Conservation (phyloP, 1,284 basidiomycete species). For the Cutaneotrichosporon sp. region DNA sequence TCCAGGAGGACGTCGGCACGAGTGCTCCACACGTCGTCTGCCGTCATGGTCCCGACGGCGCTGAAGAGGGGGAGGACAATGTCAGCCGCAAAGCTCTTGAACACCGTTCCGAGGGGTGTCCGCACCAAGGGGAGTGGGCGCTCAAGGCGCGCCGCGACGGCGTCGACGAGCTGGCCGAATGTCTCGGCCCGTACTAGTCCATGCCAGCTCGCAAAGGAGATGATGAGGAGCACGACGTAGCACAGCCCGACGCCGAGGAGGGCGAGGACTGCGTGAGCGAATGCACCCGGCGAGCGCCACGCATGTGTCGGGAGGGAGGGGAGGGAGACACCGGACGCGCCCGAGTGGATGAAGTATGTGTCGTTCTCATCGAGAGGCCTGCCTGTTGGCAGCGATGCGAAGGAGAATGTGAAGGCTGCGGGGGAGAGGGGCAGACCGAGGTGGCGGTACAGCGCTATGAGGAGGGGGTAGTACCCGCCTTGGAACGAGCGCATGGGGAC, state of each 20-base stretch:
- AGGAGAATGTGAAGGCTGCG: conserved; percentile 67
- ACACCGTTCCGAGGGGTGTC: conserved; percentile 46
- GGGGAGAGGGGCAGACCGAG: conserved; percentile 54
- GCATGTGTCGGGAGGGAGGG: conserved; percentile 40
- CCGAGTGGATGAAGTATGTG: conserved; percentile 65
- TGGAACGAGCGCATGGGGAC: conserved; percentile 78
- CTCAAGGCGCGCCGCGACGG: conserved; percentile 23
- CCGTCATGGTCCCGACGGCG: conserved; percentile 64
- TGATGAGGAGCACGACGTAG: conserved; percentile 60
- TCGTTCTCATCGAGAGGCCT: conserved; percentile 18
- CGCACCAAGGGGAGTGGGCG: conserved; percentile 12
- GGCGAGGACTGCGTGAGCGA: conserved; percentile 46
- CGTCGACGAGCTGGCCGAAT: conserved; percentile 35
- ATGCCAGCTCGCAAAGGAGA: conserved; percentile 58
- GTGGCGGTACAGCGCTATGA: conserved; percentile 65
- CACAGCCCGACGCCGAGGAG: conserved; percentile 56
- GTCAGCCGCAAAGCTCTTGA: conserved; percentile 60
- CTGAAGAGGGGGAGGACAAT: conserved; percentile 67
- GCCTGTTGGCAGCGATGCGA: conserved; percentile 56
- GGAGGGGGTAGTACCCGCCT: conserved; percentile 69
- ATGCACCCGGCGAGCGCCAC: conserved; percentile 38
- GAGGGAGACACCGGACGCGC: conserved; percentile 61
- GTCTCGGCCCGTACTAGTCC: conserved; percentile 33
- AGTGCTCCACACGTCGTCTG: conserved; percentile 34
- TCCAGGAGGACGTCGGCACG: conserved; percentile 37